phyloP scores from a whole-genome alignment of 805 yeast genomes.

The Candida cerambycidarum region DNA sequence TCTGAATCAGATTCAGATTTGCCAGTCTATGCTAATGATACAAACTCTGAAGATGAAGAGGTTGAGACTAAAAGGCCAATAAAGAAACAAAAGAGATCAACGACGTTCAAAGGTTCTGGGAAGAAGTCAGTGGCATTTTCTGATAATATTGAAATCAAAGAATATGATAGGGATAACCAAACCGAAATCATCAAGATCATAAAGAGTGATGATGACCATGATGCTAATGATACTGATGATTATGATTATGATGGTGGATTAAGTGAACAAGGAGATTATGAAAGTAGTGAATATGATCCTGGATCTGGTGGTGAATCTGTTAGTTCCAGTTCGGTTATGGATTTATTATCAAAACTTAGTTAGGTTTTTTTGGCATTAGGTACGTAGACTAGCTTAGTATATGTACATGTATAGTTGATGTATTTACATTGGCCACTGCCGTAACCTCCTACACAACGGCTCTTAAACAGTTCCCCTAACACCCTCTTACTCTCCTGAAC shows the following conservation, averaged over 20 bases:
- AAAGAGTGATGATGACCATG: constrained; percentile 22
- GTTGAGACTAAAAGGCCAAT: constrained; percentile 10
- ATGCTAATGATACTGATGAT: constrained; percentile 16
- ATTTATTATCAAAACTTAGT: constrained; percentile 23
- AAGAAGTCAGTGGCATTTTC: constrained; percentile 41
- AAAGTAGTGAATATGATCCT: constrained; percentile 20
- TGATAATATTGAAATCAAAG: constrained; percentile 42
- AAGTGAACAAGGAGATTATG: constrained; percentile 19
- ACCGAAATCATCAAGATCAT: constrained; percentile 21
- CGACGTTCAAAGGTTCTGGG: constrained; percentile 23
- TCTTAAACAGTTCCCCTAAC: too few relatives aligned
- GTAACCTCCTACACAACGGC: background rate
- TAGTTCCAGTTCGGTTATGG: constrained; percentile 23
- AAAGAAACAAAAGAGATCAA: constrained; percentile 15
- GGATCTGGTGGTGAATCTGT: background rate
- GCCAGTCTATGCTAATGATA: constrained; percentile 23
- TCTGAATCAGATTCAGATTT: constrained; percentile 19
- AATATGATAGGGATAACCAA: constrained; percentile 39
- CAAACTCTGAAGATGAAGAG: constrained; percentile 16
- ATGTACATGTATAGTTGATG: background rate
- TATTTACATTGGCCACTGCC: too few relatives aligned
- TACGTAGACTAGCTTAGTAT: too few relatives aligned
- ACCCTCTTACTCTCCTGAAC: background rate
- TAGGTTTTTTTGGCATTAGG: too few relatives aligned
- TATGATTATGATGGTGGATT: constrained; percentile 16